Evolutionary conservation across 2,329 filamentous ascomycete genomes (phyloP).

Genomic region (Alternaria ventricosa): DNA sequence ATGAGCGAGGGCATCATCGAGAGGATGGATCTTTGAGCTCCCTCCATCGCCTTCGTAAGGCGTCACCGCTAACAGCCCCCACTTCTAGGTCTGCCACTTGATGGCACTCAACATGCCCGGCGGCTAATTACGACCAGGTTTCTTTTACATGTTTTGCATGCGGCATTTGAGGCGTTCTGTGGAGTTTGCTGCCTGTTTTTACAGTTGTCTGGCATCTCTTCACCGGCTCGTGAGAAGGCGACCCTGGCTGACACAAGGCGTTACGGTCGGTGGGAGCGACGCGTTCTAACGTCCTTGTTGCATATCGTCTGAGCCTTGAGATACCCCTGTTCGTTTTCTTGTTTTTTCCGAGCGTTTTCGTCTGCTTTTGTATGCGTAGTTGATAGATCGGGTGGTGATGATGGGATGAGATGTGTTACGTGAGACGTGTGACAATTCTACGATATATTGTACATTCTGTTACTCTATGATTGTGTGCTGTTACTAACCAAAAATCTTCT

Average conservation of each 20-base stretch:
- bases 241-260: slow-evolving; percentile 22
- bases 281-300: slow-evolving; percentile 21
- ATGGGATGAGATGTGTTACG: background rate
- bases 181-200: background rate
- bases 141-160: background rate
- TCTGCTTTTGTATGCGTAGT: background rate
- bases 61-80: background rate
- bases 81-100: background rate
- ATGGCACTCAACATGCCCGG: background rate
- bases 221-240: slow-evolving; percentile 27
- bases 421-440: background rate
- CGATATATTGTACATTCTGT: background rate
- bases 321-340: slow-evolving; percentile 20
- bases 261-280: slow-evolving; percentile 34
- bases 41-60: background rate
- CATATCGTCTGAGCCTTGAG: slow-evolving; percentile 24
- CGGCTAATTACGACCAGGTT: background rate
- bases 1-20: slow-evolving; percentile 63
- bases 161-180: background rate
- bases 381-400: background rate
- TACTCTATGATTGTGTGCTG: background rate
- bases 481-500: background rate
- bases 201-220: slow-evolving; percentile 11
- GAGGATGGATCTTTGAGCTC: slow-evolving; percentile 57
- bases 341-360: slow-evolving; percentile 2